Evolutionary conservation across 495 filamentous ascomycete species (phyloP).

Genomic region (Geopyxis carbonaria): DNA sequence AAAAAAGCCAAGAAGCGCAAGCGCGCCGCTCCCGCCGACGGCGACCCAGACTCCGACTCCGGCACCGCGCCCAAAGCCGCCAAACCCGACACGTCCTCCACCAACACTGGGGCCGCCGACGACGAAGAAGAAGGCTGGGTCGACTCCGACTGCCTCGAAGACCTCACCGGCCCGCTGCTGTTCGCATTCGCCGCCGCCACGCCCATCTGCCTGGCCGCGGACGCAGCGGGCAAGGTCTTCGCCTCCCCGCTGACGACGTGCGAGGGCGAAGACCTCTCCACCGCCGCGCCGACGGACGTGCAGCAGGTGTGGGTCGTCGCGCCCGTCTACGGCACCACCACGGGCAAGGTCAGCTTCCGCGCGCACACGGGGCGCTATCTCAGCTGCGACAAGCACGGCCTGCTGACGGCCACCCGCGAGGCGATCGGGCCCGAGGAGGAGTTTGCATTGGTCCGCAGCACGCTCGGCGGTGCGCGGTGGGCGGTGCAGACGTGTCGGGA

Average conservation of each 20-base stretch:
- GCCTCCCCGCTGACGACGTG: conserved; percentile 65
- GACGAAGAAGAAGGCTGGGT: conserved; percentile 46
- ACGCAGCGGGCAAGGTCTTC: conserved; percentile 72
- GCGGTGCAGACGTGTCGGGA: conserved; percentile 25
- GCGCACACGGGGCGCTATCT: conserved; percentile 79
- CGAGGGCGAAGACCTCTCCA: conserved; percentile 54
- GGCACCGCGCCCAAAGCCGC: conserved; percentile 31
- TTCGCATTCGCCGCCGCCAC: conserved; percentile 54
- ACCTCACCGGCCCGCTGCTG: conserved; percentile 72
- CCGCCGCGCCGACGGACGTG: conserved; percentile 84
- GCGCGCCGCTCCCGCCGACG: conserved; percentile 32
- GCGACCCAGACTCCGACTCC: conserved; percentile 23
- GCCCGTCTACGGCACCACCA: conserved; percentile 61
- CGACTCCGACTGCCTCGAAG: conserved; percentile 48
- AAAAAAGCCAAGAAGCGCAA: conserved; percentile 89
- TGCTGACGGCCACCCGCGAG: conserved; percentile 56
- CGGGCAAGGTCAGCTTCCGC: conserved; percentile 54
- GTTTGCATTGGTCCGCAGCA: conserved; percentile 30
- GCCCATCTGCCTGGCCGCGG: conserved; percentile 60
- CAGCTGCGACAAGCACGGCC: conserved; percentile 64
- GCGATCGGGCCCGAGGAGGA: conserved; percentile 71
- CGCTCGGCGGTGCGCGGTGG: conserved; percentile 18
- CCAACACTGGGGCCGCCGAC: conserved; percentile 24
- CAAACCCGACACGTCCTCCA: conserved; percentile 23
- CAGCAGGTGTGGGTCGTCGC: conserved; percentile 91